phyloP scores from a whole-genome alignment of 2,329 filamentous ascomycete species.

The Microcera coccophila region DNA sequence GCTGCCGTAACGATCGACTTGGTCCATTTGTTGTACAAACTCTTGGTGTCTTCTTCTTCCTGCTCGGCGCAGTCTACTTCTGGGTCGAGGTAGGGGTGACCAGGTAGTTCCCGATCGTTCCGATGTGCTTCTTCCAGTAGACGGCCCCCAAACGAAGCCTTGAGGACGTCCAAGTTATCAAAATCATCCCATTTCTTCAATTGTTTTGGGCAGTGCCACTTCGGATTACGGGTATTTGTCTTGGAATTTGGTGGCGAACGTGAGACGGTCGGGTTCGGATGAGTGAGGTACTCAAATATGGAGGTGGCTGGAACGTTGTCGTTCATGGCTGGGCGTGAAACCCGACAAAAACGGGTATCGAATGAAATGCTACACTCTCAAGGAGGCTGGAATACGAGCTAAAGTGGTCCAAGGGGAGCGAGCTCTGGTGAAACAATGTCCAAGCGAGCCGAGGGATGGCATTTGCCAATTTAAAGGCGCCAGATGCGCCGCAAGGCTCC shows the following conservation, averaged over 20 bases:
- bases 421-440: conserved; percentile 1
- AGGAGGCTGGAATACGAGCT: too few relatives aligned
- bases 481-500: conserved; percentile 1
- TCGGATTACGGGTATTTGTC: conserved; percentile 2
- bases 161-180: conserved; percentile 8
- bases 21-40: conserved; percentile 10
- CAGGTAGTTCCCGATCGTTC: background rate
- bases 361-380: too few relatives aligned
- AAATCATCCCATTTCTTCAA: conserved; percentile 9
- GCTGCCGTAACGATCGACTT: conserved; percentile 10
- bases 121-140: conserved; percentile 2
- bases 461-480: conserved; percentile 3
- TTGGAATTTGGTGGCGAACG: conserved; percentile 4
- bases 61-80: background rate
- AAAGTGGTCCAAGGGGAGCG: too few relatives aligned
- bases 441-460: conserved; percentile 2
- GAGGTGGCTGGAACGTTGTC: conserved; percentile 5
- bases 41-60: conserved; percentile 4
- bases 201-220: conserved; percentile 1
- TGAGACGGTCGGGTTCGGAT: conserved; percentile 7
- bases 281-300: conserved; percentile 13
- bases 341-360: too few relatives aligned
- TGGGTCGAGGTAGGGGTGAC: conserved; percentile 1
- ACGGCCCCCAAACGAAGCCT: background rate
- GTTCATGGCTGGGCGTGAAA: background rate